Conservation (phyloP, 1,284 basidiomycete species). For the Sutorius eximius region DNA sequence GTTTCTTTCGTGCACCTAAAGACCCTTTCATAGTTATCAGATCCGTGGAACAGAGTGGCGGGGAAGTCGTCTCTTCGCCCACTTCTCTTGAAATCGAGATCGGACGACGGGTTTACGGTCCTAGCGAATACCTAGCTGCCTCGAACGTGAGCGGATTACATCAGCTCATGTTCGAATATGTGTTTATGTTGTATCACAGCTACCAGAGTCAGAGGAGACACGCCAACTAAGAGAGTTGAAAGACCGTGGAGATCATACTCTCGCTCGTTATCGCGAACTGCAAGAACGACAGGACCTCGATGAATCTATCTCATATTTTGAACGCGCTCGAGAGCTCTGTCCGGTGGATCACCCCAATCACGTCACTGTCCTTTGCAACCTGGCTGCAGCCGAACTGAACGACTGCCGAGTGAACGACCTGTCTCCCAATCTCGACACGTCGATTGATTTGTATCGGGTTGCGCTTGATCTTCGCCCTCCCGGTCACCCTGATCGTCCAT, state of each 20-base stretch:
- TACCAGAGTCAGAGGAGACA: not conserved
- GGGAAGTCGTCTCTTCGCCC: not conserved
- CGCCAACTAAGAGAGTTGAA: not conserved
- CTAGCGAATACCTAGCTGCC: too few species aligned
- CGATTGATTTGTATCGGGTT: constrained; percentile 1
- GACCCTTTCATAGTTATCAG: not conserved
- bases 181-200: not conserved
- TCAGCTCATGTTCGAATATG: not conserved
- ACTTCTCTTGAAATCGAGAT: not conserved
- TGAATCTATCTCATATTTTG: not conserved
- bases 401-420: not conserved
- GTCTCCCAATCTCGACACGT: not conserved
- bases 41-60: not conserved
- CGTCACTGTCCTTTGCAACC: not conserved
- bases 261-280: not conserved
- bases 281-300: not conserved
- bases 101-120: not conserved
- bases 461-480: not conserved
- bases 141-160: not conserved
- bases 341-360: not conserved
- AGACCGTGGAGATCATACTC: not conserved
- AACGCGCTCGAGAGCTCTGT: not conserved
- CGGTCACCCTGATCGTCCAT: not conserved
- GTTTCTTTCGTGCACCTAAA: not conserved
- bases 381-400: not conserved